Base-by-base conservation (phyloP, 2,329 filamentous ascomycete species). In the Penicillium sp. region DNA sequence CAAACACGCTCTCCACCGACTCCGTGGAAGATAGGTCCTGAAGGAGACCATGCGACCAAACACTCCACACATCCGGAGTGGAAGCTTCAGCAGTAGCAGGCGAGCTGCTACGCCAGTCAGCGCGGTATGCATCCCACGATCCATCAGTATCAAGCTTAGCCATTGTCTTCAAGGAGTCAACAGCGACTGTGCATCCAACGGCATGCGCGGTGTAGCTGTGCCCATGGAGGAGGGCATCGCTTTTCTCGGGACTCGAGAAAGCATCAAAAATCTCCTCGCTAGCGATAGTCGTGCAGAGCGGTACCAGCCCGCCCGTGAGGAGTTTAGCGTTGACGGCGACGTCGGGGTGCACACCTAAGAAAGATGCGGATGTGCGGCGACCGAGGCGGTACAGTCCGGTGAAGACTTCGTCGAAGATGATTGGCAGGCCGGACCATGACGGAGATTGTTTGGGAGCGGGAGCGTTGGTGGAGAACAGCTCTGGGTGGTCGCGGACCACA, bases 121-220 rank as follows among this genome's bases (percentile, higher is more conserved):
- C 57, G 60, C 80, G 82, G 55, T 81, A 85, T 60, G 64, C 76
- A 58, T 81, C 72, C 88, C 88, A 91, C 0, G 75, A 74, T 0
- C 82, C 83, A 0, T 70, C 66, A 0, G 65, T 64, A 3, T 89
- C 84, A 78, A 91, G 82, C 1, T 74, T 67, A 44, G 78, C 71
- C 80, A 93, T 84, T 39, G 80, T 79, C 9, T 74, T 70, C 9
- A 95, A 70, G 1, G 85, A 87, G 50, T 85, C 83, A n/a, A 88
- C 79, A 0, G 88, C 91, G 0, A 95, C 89, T 44, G 88, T 84
- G 65, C 90, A 95, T 0, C 91, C 91, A 1, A 94, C 83, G 0
- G 91, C 82, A 71, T 95, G 90, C 0, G 91, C 91, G 0, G 91
- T 95, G 74, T 95, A 95, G 71, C 89, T 93, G 70, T 95, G 91